Base-by-base conservation (phyloP, 106 monocot species). In the Platanthera guangdongensis region DNA sequence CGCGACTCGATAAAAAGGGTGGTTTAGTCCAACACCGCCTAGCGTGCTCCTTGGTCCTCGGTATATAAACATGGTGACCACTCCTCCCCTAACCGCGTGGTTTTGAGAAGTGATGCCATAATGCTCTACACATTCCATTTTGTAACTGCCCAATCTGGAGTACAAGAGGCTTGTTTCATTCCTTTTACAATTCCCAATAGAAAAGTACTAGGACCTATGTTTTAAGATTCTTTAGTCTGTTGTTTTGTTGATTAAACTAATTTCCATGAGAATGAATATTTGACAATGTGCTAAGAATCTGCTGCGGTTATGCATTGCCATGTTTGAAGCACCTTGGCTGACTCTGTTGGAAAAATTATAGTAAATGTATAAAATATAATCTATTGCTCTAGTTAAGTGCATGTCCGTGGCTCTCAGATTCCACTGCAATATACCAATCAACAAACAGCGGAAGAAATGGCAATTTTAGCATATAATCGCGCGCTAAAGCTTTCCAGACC, bases 401-500 rank as follows among this genome's bases (percentile, higher is more conserved):
- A 1, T 62, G 13, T 71, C 13, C 74, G n/a, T 81, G 62, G 48
- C 39, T 50, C 80, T 70, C 79, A 99, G 99, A 80, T 90, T 78
- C 99, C 94, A 52, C 18, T 80, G 65, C 88, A 87, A 55, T 99
- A 94, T 74, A 80, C 79, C 28, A 90, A 88, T 67, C 84, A 88
- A 48, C 84, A 94, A 77, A 92, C 85, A 16, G 84, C 80, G 75
- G 92, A 94, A 81, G 91, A 99, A 74, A 82, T 99, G 88, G 89
- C 99, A 46, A 48, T 87, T 39, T 75, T 73, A 51, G 97, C 97
- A 45, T 97, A 89, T 57, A 92, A 99, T 85, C 94, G 94, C 71
- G 99, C 92, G 57, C 65, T 92, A 71, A 94, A 92, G 81, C 86
- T 99, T 57, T 99, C 90, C 75, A 78, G 59, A 80, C 92, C 99